Percentiles rank a stretch among this genome's conserved stretches.
phyloP scores from a whole-genome alignment of 208 protist species.

The Endotrypanum monterogeii region DNA sequence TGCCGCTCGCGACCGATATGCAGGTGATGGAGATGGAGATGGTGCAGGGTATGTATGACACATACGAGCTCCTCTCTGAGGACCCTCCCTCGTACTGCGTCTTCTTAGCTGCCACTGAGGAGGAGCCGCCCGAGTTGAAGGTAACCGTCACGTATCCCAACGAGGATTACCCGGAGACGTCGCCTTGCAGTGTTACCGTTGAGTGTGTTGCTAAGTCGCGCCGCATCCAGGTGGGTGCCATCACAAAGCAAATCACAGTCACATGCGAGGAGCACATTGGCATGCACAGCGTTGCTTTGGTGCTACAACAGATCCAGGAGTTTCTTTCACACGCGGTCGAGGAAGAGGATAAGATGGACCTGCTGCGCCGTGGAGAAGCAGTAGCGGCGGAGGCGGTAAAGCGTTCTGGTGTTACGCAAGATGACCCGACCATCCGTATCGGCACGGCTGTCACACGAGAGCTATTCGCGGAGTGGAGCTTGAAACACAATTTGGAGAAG shows the following conservation, averaged over 20 bases:
- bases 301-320: constrained; percentile 77
- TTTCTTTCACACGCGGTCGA: constrained; percentile 57
- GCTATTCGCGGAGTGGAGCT: constrained; percentile 83
- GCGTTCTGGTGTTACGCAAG: constrained; percentile 17
- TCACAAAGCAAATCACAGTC: constrained; percentile 60
- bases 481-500: constrained; percentile 64
- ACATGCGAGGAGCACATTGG: constrained; percentile 77
- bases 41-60: constrained; percentile 92
- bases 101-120: constrained; percentile 55
- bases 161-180: constrained; percentile 73
- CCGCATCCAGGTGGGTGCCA: constrained; percentile 55
- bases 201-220: constrained; percentile 76
- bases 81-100: constrained; percentile 86
- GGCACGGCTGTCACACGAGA: constrained; percentile 83
- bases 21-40: constrained; percentile 93
- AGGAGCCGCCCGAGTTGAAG: constrained; percentile 75
- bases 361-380: constrained; percentile 67
- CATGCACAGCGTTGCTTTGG: constrained; percentile 71
- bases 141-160: constrained; percentile 74
- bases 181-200: constrained; percentile 49
- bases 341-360: constrained; percentile 74
- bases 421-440: constrained; percentile 78
- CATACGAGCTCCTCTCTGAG: constrained; percentile 59
- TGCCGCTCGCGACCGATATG: constrained; percentile 74
- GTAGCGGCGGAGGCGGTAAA: constrained; percentile 47